Evolutionary conservation across 208 protist genomes (phyloP), one percentile per base, ranked within the genome.

Genomic region (Leishmania arabica): DNA sequence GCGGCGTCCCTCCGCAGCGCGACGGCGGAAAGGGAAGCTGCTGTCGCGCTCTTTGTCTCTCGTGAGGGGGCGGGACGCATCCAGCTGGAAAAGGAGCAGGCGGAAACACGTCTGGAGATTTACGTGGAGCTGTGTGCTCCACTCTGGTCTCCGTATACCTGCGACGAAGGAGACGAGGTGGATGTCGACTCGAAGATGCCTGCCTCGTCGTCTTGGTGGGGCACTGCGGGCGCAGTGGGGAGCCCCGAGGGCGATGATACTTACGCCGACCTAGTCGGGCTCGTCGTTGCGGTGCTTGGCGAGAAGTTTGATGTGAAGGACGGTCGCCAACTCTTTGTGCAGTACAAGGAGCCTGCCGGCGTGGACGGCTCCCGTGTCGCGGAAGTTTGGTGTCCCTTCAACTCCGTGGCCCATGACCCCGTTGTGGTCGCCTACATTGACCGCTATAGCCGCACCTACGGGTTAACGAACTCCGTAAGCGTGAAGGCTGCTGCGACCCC

Each of bases 341-440:
- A 79, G 65, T 86, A 78, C 58, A 66, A 37, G 21, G 31, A 42
- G 21, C 24, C 19, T 6, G 24, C 34, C 21, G 53, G 31, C 19
- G 15, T 37, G 11, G 53, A 47, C 37, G 53, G 37, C 17, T 2
- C 69, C 42, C 75, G 34, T 19, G 34, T 51, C 21, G 21, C 15
- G 19, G 86, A 90, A 69, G 79, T 83, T 40, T 93, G 89, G 91
- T 88, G 85, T 15, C 60, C 74, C 1, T 56, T 87, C 0, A 47
- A 64, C 4, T 78, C 91, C 7, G 81, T 93, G 0, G 37, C 42
- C 19, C 24, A 78, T 53, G 84, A 80, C 62, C 74, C 72, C 0
- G 85, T 79, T 6, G 91, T 92, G 27, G 58, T 54, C 27, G 80
- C 82, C 19, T 88, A 95, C 85, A 42, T 90, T 1, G 75, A 85